Base-by-base conservation (phyloP, 2,329 filamentous ascomycete genomes). In the Calonectria pseudoreteaudii region DNA sequence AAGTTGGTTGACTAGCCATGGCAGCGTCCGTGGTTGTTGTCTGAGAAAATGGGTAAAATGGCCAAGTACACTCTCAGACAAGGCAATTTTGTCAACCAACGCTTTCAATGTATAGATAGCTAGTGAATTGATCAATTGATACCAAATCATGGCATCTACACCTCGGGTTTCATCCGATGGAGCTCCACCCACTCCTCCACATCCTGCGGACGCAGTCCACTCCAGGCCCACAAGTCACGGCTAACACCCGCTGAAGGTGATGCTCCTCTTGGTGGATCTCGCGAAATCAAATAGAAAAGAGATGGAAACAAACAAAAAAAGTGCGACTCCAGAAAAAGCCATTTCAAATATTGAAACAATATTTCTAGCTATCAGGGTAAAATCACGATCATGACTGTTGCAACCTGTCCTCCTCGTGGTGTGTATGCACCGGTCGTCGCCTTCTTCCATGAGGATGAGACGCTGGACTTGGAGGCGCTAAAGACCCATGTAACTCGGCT, bases 351-450 rank as follows among this genome's bases (percentile, higher is more conserved):
- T 47, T n/a, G n/a, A 47, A 9, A 47, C 5, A 23, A 11, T 23
- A 13, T 11, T 47, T 4, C n/a, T 9, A 34, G 18, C 31, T 14
- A n/a, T 23, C 18, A 30, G 28, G 4, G 16, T 8, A 53, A 53
- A 56, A 56, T 16, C 20, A 31, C 60, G 31, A 20, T 31, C 9
- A 66, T 26, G 28, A 68, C 56, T 58, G 56, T 50, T 8, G 58
- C 66, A 16, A 53, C 64, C 3, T 72, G 64, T 20, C 74, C 74
- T 44, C 75, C 75, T 53, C 72, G 74, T 1, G 91, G 91, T 64
- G 84, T 93, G 72, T 93, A 93, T 81, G 89, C 91, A 44, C 91
- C 91, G 5, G 91, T 91, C 7, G 88, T 92, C 41, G 88, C 90
- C 71, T 92, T 93, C 83, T 93, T 93, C 85, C 83, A 89, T 49